A percentile compares a stretch with the other conserved stretches of the same genome.
phyloP scores from a whole-genome alignment of 495 filamentous ascomycete species.

The Penicillium roqueforti region DNA sequence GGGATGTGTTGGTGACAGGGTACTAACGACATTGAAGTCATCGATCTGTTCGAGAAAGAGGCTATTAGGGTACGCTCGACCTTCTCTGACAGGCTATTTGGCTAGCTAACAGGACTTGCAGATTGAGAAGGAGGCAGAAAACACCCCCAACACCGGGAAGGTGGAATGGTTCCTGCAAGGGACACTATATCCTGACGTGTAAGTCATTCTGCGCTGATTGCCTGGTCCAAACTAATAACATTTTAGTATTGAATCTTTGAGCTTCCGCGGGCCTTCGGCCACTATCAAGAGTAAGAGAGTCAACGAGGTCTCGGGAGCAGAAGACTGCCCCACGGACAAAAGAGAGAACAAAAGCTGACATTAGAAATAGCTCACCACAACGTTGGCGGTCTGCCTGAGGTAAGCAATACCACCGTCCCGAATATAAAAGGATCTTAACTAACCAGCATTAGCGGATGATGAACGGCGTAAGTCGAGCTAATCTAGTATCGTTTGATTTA shows the following conservation, averaged over 20 bases:
- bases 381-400: conserved; percentile 56
- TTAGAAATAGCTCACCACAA: conserved; percentile 59
- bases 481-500: conserved; percentile 5
- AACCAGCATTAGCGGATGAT: conserved; percentile 20
- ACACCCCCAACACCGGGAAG: conserved; percentile 60
- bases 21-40: conserved; percentile 54
- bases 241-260: conserved; percentile 18
- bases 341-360: conserved; percentile 24
- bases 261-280: conserved; percentile 19
- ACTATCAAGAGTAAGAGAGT: conserved; percentile 25
- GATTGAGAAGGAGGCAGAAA: conserved; percentile 33
- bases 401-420: conserved; percentile 11
- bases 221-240: conserved; percentile 3
- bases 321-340: no score
- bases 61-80: conserved; percentile 58
- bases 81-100: background rate
- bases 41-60: conserved; percentile 82
- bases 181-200: conserved; percentile 61
- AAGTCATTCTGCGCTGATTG: conserved; percentile 3
- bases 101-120: conserved; percentile 8
- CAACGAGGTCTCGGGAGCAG: no score
- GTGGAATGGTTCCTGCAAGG: conserved; percentile 86
- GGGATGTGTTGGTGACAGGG: background rate
- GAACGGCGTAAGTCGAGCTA: conserved; percentile 20
- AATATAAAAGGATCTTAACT: conserved; percentile 7